Evolutionary conservation across 169 alveolate genomes (phyloP).

Genomic region (Miamiensis avidus): DNA sequence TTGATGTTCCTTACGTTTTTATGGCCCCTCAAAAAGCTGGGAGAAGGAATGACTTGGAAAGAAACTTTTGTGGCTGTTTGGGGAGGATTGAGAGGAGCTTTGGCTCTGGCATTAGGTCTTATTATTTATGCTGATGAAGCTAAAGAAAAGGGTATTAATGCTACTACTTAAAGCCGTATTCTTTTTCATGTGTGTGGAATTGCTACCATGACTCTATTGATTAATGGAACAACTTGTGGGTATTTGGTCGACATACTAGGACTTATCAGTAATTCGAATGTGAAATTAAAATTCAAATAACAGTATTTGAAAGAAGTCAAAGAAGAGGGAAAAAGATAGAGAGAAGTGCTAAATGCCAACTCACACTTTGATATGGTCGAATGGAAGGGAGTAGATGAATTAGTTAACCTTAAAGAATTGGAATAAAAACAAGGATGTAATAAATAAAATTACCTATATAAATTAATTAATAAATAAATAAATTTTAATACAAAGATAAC

Average conservation of each 20-base stretch:
- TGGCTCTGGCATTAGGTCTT: conserved; percentile 58
- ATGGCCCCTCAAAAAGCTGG: conserved; percentile 50
- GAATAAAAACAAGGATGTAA: not conserved
- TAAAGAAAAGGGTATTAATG: conserved; percentile 16
- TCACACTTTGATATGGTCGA: conserved; percentile 14
- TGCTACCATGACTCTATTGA: conserved; percentile 49
- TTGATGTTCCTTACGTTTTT: conserved; percentile 40
- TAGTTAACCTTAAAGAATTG: not conserved
- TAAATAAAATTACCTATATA: too few species aligned
- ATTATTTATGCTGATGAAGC: conserved; percentile 49
- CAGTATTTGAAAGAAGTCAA: conserved; percentile 11
- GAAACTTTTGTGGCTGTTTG: conserved; percentile 50
- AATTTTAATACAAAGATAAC: not conserved
- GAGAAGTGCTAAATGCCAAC: conserved; percentile 15
- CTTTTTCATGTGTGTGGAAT: conserved; percentile 55
- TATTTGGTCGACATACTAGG: conserved; percentile 18
- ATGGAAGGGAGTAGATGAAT: conserved; percentile 22
- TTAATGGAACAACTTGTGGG: conserved; percentile 61
- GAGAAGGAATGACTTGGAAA: conserved; percentile 55
- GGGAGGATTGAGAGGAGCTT: conserved; percentile 73
- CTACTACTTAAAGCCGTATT: conserved; percentile 10
- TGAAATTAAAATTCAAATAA: conserved; percentile 16
- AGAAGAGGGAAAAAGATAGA: not conserved
- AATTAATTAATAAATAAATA: too few species aligned
- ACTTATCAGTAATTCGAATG: not conserved